These are phyloP conservation scores for Phytopythium vexans DNA, from an alignment of 352 stramenopile species.

Conservation along the genomic window DNA sequence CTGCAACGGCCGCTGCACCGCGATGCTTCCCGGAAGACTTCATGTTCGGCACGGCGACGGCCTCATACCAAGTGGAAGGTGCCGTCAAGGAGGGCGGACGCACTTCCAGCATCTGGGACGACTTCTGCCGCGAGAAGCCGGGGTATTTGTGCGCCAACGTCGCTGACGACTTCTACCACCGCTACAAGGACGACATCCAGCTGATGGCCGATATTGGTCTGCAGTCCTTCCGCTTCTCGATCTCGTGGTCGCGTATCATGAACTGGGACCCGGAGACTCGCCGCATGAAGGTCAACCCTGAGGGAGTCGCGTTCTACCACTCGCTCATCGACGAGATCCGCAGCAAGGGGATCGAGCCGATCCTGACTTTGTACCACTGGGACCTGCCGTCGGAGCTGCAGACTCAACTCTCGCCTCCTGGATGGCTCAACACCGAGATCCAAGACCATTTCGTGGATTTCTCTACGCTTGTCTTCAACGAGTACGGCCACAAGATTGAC, in stretches of 20 bases:
- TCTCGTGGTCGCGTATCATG: conserved; percentile 35
- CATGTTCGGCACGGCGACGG: conserved; percentile 77
- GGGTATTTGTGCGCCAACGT: conserved; percentile 78
- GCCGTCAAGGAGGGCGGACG: conserved; percentile 64
- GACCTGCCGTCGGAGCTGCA: conserved; percentile 15
- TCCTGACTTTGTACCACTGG: conserved; percentile 24
- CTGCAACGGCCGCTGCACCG: conserved; percentile 3
- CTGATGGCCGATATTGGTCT: conserved; percentile 87
- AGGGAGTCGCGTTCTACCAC: conserved; percentile 30
- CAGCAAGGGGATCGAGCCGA: conserved; percentile 13
- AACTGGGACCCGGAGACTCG: conserved; percentile 12
- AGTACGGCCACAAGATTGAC: conserved; percentile 89
- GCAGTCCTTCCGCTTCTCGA: conserved; percentile 74
- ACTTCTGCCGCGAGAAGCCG: conserved; percentile 63
- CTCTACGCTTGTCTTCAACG: conserved; percentile 85
- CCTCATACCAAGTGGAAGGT: conserved; percentile 90
- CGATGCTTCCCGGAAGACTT: conserved; percentile 51
- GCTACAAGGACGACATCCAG: conserved; percentile 76
- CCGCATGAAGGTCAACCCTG: conserved; percentile 18
- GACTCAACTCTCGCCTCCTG: conserved; percentile 27
- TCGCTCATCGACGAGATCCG: conserved; percentile 20
- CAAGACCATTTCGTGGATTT: conserved; percentile 83
- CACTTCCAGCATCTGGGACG: conserved; percentile 90
- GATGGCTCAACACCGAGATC: conserved; percentile 20
- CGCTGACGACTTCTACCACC: conserved; percentile 87